Conservation (phyloP, 1,284 basidiomycete genomes). For the Trametes pubescens region DNA sequence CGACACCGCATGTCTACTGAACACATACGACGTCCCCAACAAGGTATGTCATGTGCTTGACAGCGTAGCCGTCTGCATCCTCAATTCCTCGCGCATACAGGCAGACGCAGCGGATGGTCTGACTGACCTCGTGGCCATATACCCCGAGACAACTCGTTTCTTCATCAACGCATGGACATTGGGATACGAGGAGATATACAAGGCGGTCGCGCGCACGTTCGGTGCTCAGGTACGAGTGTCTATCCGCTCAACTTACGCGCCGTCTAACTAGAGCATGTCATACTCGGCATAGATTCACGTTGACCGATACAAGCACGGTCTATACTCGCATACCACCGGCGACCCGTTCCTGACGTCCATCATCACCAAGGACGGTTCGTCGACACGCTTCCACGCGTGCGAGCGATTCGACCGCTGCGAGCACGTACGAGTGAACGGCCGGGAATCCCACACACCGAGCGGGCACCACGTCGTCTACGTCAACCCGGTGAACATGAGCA, state of each 20-base stretch:
- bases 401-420: constrained; percentile 83
- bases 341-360: constrained; percentile 72
- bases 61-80: background rate
- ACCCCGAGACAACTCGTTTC: constrained; percentile 75
- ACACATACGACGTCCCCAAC: constrained; percentile 67
- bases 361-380: constrained; percentile 64
- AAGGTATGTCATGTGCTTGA: constrained; percentile 58
- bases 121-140: constrained; percentile 71
- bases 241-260: too few species aligned
- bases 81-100: constrained; percentile 47
- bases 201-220: constrained; percentile 74
- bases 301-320: constrained; percentile 83
- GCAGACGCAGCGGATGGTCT: constrained; percentile 72
- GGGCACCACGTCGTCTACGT: constrained; percentile 76
- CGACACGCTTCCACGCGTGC: constrained; percentile 90
- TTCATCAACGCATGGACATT: constrained; percentile 95
- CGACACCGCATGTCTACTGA: constrained; percentile 81
- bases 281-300: constrained; percentile 74
- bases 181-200: constrained; percentile 90
- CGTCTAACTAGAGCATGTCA: background rate
- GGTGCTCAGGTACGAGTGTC: constrained; percentile 56
- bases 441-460: constrained; percentile 42
- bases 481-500: constrained; percentile 76
- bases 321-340: constrained; percentile 65
- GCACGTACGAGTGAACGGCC: constrained; percentile 57